Conservation (phyloP, 805 yeast species). For the Cyberlindnera mycetangii region DNA sequence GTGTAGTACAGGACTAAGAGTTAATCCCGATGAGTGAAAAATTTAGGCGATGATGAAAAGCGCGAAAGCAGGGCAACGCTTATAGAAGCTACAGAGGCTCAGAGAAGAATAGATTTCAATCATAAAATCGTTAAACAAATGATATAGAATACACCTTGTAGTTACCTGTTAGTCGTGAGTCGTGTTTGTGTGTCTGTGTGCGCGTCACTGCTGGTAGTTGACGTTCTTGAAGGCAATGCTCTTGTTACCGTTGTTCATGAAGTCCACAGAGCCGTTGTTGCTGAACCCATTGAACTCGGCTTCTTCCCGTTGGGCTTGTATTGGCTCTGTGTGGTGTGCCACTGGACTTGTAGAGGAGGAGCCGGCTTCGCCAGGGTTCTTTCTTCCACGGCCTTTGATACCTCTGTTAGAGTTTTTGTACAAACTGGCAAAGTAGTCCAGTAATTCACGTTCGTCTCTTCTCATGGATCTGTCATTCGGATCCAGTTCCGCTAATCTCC, state of each 20-base stretch:
- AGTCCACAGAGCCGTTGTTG: neutral
- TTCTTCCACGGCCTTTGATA: conserved; percentile 85
- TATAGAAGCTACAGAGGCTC: neutral
- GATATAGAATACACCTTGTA: neutral
- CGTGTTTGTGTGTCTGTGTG: too few relatives aligned
- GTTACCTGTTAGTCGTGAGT: neutral
- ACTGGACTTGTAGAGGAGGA: conserved; percentile 3
- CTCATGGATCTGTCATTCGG: conserved; percentile 50
- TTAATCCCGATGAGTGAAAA: neutral
- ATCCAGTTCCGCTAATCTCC: conserved; percentile 60
- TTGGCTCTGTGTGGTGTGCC: neutral
- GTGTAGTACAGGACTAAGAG: neutral
- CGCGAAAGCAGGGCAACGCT: neutral
- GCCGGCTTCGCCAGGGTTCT: conserved; percentile 12
- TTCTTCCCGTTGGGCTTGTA: neutral
- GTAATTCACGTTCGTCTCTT: conserved; percentile 59
- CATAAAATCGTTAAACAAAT: conserved; percentile 1
- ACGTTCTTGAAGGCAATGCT: conserved; percentile 28
- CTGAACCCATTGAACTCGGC: neutral
- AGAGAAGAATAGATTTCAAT: neutral
- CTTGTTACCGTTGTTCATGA: conserved; percentile 3
- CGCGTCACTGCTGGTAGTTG: conserved; percentile 18
- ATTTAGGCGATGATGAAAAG: neutral
- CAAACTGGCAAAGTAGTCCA: conserved; percentile 74
- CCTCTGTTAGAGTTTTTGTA: conserved; percentile 91